Evolutionary conservation across 2,329 filamentous ascomycete genomes (phyloP), one percentile per base, ranked within the genome.

Genomic region (Aspergillus quadricinctus): DNA sequence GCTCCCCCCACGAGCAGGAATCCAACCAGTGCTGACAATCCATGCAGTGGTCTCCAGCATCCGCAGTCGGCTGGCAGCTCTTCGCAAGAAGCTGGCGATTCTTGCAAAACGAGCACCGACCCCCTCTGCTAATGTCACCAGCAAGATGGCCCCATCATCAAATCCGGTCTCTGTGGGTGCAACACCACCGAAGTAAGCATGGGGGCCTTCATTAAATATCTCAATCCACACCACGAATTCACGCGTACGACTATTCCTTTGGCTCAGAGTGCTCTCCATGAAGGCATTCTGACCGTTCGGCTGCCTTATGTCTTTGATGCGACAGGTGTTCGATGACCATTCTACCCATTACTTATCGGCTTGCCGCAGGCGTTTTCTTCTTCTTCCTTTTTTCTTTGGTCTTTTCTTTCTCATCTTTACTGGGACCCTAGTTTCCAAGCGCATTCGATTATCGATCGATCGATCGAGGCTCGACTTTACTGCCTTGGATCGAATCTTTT

Each of bases 11-110:
- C 55, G 31, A 6, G n/a, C 10, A 31, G 29, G 48, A 28, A 48
- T 28, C 49, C 11, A 25, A 55, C 17, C 14, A 29, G 11, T 29
- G 23, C 65, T 75, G 61, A 76, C 31, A 9, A 57, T 19, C 27
- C 31, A 28, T 55, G 19, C 49, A 80, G 77, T 80, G 61, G 77
- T 81, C 8, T 70, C 75, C 21, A 78, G 78, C 59, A 81, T 81
- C 66, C 78, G 78, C 35, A 68, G 68, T 55, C 78, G 80, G 41
- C 70, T 81, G 37, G 63, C 72, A 14, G 72, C 77, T 56, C 69
- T 81, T 40, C 74, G 75, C 52, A 80, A 78, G 69, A 82, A 81
- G 63, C 74, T 80, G 52, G 70, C 75, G 19, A 59, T 78, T n/a
- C 70, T 81, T 49, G 70, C 77, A 10, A 79, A 79, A 59, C 75